Evolutionary conservation across 768 basidiomycete species (phyloP).

Genomic region (Boletus tylopilopsis): DNA sequence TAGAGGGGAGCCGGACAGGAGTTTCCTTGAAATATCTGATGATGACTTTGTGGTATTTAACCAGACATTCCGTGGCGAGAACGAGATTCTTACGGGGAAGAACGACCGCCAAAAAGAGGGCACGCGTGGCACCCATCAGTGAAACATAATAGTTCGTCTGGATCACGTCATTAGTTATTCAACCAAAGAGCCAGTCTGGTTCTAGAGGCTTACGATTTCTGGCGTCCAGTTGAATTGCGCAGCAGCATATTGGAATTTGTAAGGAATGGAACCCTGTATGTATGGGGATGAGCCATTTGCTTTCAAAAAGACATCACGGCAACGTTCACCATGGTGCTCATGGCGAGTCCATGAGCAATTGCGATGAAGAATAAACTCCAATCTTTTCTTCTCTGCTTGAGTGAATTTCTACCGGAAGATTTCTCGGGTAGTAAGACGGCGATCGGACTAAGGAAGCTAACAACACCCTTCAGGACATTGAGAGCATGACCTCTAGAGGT

Average conservation of each 20-base stretch:
- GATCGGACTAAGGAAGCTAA: slow-evolving; percentile 71
- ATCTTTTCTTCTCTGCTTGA: slow-evolving; percentile 50
- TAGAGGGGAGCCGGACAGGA: slow-evolving; percentile 15
- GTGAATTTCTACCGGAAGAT: slow-evolving; percentile 31
- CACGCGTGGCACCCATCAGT: slow-evolving; percentile 48
- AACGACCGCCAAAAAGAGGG: slow-evolving; percentile 50
- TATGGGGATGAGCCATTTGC: background rate
- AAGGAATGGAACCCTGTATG: slow-evolving; percentile 50
- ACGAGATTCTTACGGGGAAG: slow-evolving; percentile 52
- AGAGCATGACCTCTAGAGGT: background rate
- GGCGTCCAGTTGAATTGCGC: slow-evolving; percentile 63
- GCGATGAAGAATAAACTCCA: slow-evolving; percentile 65
- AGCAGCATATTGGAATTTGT: slow-evolving; percentile 64
- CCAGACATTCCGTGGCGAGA: background rate
- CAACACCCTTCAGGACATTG: slow-evolving; percentile 37
- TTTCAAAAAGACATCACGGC: background rate
- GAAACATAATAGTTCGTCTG: slow-evolving; percentile 77
- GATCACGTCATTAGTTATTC: background rate
- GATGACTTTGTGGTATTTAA: slow-evolving; percentile 36
- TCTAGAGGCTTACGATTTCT: slow-evolving; percentile 46
- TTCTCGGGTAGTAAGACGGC: slow-evolving; percentile 53
- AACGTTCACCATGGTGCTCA: slow-evolving; percentile 44
- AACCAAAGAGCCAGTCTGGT: background rate
- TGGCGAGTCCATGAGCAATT: slow-evolving; percentile 44
- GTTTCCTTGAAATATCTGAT: slow-evolving; percentile 53